phyloP scores from a whole-genome alignment of 768 basidiomycete genomes.

The Lentinula edodes region DNA sequence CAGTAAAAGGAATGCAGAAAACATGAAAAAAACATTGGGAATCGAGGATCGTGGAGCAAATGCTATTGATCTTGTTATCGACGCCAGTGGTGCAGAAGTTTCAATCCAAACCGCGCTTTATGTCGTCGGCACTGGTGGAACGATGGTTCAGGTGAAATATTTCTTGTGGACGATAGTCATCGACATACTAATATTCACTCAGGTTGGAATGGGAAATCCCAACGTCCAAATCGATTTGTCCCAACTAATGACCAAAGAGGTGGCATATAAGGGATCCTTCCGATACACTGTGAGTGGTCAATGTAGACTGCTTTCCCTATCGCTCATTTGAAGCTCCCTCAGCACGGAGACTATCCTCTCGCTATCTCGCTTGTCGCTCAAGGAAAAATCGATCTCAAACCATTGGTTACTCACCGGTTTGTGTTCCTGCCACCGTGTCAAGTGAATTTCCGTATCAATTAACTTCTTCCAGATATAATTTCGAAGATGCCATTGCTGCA shows the following conservation, averaged over 20 bases:
- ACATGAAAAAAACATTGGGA: slow-evolving; percentile 58
- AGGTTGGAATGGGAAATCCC: slow-evolving; percentile 86
- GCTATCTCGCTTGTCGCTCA: slow-evolving; percentile 80
- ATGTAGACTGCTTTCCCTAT: slow-evolving; percentile 13
- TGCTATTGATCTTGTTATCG: slow-evolving; percentile 81
- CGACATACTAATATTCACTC: not conserved
- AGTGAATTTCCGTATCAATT: not conserved
- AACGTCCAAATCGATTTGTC: slow-evolving; percentile 73
- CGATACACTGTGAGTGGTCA: slow-evolving; percentile 58
- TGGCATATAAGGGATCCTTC: slow-evolving; percentile 87
- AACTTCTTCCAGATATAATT: slow-evolving; percentile 52
- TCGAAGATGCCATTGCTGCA: slow-evolving; percentile 71
- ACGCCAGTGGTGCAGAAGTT: slow-evolving; percentile 89
- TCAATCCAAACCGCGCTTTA: slow-evolving; percentile 85
- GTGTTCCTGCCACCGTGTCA: slow-evolving; percentile 8
- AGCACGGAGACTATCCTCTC: slow-evolving; percentile 83
- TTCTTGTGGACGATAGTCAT: not conserved
- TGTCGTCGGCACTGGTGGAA: slow-evolving; percentile 72
- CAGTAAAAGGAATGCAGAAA: slow-evolving; percentile 63
- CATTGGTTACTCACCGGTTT: slow-evolving; percentile 85
- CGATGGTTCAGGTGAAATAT: slow-evolving; percentile 55
- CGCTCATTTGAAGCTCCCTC: not conserved
- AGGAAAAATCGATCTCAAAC: slow-evolving; percentile 81
- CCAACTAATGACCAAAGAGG: slow-evolving; percentile 68
- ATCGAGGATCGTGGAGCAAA: slow-evolving; percentile 67